Evolutionary conservation across 352 stramenopile species (phyloP).

Genomic region (Phytophthora pistaciae): DNA sequence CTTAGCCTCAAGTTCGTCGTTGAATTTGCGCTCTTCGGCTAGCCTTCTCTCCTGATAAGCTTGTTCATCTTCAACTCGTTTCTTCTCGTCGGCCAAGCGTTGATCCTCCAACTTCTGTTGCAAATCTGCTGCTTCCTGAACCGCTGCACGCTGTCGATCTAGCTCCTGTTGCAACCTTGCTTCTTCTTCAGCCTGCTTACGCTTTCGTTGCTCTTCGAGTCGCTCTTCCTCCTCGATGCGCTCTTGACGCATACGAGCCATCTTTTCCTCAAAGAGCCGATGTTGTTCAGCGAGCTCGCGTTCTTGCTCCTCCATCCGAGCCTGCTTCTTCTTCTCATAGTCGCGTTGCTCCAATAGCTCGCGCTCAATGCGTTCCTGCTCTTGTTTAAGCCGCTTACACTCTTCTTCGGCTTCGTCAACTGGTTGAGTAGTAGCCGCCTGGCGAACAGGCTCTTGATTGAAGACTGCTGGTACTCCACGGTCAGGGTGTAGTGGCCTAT

Average conservation of each 20-base stretch:
- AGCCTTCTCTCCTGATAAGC: slow-evolving; percentile 24
- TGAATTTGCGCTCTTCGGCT: slow-evolving; percentile 27
- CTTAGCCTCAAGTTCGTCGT: slow-evolving; percentile 33
- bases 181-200: slow-evolving; percentile 42
- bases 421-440: background rate
- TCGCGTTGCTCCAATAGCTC: slow-evolving; percentile 61
- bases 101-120: slow-evolving; percentile 39
- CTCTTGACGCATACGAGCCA: slow-evolving; percentile 44
- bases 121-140: slow-evolving; percentile 40
- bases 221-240: slow-evolving; percentile 51
- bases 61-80: slow-evolving; percentile 31
- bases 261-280: slow-evolving; percentile 54
- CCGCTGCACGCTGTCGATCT: slow-evolving; percentile 37
- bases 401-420: slow-evolving; percentile 51
- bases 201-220: slow-evolving; percentile 33
- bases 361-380: slow-evolving; percentile 52
- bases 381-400: slow-evolving; percentile 43
- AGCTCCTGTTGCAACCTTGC: slow-evolving; percentile 42
- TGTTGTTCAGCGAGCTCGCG: slow-evolving; percentile 45
- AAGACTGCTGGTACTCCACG: background rate
- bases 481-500: background rate
- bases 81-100: slow-evolving; percentile 30
- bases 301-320: slow-evolving; percentile 50
- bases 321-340: slow-evolving; percentile 51
- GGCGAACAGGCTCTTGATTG: background rate